phyloP scores from a whole-genome alignment of 371 early-diverging fungal genomes.

The Lichtheimia ornata region DNA sequence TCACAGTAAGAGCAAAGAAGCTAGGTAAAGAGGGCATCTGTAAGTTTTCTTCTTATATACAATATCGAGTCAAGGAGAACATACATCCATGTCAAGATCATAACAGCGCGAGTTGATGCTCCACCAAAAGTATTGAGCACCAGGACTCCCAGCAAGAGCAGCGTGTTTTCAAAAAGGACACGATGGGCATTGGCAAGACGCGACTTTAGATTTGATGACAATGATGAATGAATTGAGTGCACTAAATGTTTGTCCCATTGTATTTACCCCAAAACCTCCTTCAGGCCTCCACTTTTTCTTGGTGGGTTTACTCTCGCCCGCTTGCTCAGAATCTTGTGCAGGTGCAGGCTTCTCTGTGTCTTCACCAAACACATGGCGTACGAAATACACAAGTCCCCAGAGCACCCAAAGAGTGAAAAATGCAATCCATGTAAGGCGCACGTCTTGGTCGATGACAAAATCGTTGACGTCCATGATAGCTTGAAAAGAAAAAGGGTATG shows the following conservation, averaged over 20 bases:
- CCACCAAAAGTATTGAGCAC: constrained; percentile 47
- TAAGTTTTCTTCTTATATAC: not conserved
- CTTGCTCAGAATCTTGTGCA: constrained; percentile 22
- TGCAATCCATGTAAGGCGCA: constrained; percentile 37
- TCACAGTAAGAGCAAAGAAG: constrained; percentile 43
- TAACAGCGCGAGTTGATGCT: constrained; percentile 45
- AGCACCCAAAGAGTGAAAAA: constrained; percentile 37
- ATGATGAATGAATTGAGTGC: not conserved
- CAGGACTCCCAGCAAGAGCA: constrained; percentile 37
- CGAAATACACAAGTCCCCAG: constrained; percentile 35
- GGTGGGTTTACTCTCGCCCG: not conserved
- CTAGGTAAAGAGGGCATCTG: constrained; percentile 1
- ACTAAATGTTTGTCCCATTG: not conserved
- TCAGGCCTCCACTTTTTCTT: constrained; percentile 13
- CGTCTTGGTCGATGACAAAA: constrained; percentile 29
- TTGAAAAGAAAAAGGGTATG: not conserved
- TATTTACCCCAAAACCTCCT: constrained; percentile 13
- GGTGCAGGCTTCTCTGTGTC: constrained; percentile 14
- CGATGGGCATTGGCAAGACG: constrained; percentile 30
- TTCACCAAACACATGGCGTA: constrained; percentile 24
- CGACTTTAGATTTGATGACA: constrained; percentile 1
- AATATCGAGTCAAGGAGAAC: not conserved
- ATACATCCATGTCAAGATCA: constrained; percentile 48
- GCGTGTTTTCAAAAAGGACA: constrained; percentile 38
- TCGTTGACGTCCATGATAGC: not conserved